Evolutionary conservation across 352 stramenopile genomes (phyloP), one percentile per base, ranked within the genome.

Genomic region (Phytophthora ramorum): DNA sequence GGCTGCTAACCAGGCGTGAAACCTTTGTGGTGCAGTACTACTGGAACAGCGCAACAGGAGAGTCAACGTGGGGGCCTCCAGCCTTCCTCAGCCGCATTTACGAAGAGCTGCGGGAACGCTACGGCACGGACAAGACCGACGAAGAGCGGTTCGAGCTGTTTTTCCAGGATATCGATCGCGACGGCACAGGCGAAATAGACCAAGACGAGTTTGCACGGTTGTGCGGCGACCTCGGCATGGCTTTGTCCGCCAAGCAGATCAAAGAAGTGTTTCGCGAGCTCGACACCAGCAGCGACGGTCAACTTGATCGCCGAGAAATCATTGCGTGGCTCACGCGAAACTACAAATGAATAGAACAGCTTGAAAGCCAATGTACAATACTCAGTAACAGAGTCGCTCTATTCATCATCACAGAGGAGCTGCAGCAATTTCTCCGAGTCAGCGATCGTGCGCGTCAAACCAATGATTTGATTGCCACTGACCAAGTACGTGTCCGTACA

Each of bases 401-500:
- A 71, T 51, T 73, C 64, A 44, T 88, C 79, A 12, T 83, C 71
- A 63, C 75, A 69, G 24, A 92, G 68, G 56, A 92, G 74, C 56
- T 87, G 69, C 41, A 94, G 55, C 19, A 94, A 71, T 58, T 94
- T 94, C 55, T 94, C 84, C 10, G 82, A 91, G 51, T 92, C 83
- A 7, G 78, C 86, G 45, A 94, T 92, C 13, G 86, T 92, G 24
- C 86, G 76, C n/a, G 86, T 94, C 35, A 94, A 70, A 0, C 78
- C 79, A 51, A 92, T 89, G 54, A 94, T 87, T 44, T 89, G 77
- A 51, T 87, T 87, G 4, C 78, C 75, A 52, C 69, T 91, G 62
- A 94, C 75, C 65, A 91, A 57, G 45, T 92, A 94, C 30, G 85
- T 92, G 52, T 94, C 86, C 0, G 82, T 92, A 45, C 85, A 94